A percentile compares a stretch with the other conserved stretches of the same genome.
These are phyloP conservation scores for Pythium sp. DNA, from an alignment of 352 stramenopile species.

Conservation along the genomic window DNA sequence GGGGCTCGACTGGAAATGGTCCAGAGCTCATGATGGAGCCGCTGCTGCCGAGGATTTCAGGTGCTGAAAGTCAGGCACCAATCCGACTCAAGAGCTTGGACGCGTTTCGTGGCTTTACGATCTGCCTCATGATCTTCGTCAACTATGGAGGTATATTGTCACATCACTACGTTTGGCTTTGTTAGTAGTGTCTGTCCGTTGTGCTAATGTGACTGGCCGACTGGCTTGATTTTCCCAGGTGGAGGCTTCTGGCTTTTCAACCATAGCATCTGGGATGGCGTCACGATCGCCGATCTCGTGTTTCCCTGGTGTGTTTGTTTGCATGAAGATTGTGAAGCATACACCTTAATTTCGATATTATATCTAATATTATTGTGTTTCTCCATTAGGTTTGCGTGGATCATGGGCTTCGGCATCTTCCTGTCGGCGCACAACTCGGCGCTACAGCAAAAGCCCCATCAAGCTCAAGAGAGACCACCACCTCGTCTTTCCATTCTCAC, in stretches of 20 bases:
- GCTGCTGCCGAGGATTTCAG: conserved; percentile 1
- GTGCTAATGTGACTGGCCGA: background rate
- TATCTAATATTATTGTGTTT: background rate
- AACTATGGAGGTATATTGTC: conserved; percentile 68
- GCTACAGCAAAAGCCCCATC: background rate
- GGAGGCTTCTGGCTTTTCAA: conserved; percentile 58
- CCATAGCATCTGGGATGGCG: conserved; percentile 77
- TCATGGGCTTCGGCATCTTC: conserved; percentile 71
- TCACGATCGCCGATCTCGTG: conserved; percentile 68
- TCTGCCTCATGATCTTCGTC: conserved; percentile 85
- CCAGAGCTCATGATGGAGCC: conserved; percentile 1
- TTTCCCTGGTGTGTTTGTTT: conserved; percentile 65
- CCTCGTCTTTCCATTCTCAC: conserved; percentile 13
- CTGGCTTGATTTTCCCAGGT: conserved; percentile 20
- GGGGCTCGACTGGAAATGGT: background rate
- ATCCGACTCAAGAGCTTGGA: conserved; percentile 48
- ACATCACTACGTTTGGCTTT: background rate
- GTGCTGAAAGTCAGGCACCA: background rate
- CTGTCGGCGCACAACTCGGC: conserved; percentile 9
- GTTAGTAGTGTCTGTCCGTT: too few species aligned
- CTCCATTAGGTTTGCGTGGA: conserved; percentile 70
- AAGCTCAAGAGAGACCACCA: background rate
- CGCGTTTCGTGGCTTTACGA: conserved; percentile 68
- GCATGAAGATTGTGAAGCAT: background rate
- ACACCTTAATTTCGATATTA: background rate